These are phyloP conservation scores for Malus hybrid DNA, from an alignment of 331 rosid genomes.

Conservation along the genomic window DNA sequence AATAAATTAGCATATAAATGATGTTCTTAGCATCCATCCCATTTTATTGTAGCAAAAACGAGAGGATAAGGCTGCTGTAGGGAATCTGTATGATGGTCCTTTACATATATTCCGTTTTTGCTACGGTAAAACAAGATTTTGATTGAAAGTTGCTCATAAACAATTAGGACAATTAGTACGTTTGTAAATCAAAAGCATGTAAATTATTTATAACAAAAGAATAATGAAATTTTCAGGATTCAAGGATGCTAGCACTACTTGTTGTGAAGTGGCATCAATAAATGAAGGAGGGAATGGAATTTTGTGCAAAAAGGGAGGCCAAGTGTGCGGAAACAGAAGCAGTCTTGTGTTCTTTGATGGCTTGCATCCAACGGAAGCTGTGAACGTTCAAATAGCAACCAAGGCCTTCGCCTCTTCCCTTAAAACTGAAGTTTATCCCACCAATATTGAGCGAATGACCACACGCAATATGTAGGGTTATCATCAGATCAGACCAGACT, in stretches of 20 bases:
- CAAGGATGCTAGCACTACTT: conserved; percentile 17
- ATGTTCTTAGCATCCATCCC: background rate
- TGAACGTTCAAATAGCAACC: conserved; percentile 24
- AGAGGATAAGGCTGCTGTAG: too few relatives aligned
- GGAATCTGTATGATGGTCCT: too few relatives aligned
- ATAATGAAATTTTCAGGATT: conserved; percentile 16
- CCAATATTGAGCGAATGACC: conserved; percentile 20
- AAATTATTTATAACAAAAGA: too few relatives aligned
- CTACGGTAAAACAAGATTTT: too few relatives aligned
- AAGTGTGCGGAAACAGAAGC: conserved; percentile 21
- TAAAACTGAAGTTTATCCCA: conserved; percentile 41
- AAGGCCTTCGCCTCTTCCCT: conserved; percentile 31
- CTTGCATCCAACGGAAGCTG: conserved; percentile 47
- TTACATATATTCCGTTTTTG: too few relatives aligned
- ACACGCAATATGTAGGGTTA: background rate
- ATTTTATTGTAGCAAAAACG: too few relatives aligned
- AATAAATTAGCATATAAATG: background rate
- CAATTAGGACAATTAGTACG: too few relatives aligned
- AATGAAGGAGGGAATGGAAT: conserved; percentile 42
- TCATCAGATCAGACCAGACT: background rate
- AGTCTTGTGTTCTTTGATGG: conserved; percentile 35
- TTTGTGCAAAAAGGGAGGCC: conserved; percentile 33
- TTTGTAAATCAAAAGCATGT: too few relatives aligned
- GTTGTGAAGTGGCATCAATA: conserved; percentile 32
- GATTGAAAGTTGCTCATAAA: too few relatives aligned